Percentiles rank a stretch among this genome's conserved stretches.
Conservation (phyloP, 495 filamentous ascomycete genomes). For the Aspergillus avenaceus region DNA sequence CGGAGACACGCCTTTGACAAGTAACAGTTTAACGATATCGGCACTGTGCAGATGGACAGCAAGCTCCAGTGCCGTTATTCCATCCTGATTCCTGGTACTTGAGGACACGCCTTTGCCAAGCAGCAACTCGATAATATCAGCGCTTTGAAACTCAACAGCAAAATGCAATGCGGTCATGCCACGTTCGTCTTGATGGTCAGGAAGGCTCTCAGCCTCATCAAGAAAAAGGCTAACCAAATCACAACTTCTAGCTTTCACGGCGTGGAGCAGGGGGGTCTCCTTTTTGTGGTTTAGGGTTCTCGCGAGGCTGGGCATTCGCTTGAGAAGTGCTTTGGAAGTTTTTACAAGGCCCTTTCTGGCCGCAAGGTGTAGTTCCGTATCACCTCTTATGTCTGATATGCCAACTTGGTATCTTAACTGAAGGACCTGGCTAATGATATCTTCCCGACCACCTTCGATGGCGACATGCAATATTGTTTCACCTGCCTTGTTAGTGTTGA, state of each 20-base stretch:
- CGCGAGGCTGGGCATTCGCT: neutral
- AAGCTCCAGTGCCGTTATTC: neutral
- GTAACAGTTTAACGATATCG: neutral
- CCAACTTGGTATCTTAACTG: neutral
- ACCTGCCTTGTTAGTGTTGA: neutral
- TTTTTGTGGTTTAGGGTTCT: neutral
- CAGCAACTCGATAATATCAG: neutral
- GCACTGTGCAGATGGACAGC: neutral
- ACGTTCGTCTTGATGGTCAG: too few relatives aligned
- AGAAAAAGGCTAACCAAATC: neutral
- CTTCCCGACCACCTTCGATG: neutral
- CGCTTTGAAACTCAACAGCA: neutral
- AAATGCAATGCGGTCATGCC: neutral
- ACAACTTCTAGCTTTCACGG: neutral
- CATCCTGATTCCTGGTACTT: neutral
- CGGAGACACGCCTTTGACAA: neutral
- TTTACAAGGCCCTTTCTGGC: neutral
- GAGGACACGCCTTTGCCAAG: neutral
- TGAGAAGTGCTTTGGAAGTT: neutral
- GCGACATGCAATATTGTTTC: neutral
- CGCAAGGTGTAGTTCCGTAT: conserved; percentile 1
- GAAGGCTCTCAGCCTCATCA: too few relatives aligned
- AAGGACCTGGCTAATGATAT: neutral
- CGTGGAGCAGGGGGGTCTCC: neutral
- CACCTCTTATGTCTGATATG: neutral